Percentiles rank a stretch among this genome's conserved stretches.
phyloP scores from a whole-genome alignment of 768 basidiomycete species.

The Boletus rubescentipes region DNA sequence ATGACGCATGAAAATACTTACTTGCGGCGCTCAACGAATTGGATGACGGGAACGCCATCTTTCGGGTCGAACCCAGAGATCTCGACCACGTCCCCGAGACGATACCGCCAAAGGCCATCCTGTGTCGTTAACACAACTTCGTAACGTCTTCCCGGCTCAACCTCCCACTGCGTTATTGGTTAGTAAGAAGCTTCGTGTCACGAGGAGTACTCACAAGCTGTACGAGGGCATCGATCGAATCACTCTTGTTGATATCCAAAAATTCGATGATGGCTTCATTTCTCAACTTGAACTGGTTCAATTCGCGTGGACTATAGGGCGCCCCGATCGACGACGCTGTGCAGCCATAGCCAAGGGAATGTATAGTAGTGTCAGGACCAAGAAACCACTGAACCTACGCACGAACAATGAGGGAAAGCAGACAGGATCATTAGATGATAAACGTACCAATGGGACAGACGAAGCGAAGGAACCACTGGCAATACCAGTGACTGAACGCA shows the following conservation, averaged over 20 bases:
- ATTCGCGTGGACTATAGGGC: background rate
- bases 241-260: slow-evolving; percentile 9
- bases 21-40: no score
- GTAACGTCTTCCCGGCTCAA: no score
- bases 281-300: slow-evolving; percentile 3
- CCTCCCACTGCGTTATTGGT: slow-evolving; percentile 15
- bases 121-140: no score
- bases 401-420: background rate
- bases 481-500: no score
- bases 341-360: background rate
- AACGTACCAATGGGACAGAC: no score
- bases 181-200: background rate
- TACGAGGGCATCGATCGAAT: background rate
- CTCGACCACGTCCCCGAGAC: no score
- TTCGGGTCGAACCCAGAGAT: no score
- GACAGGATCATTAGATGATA: background rate
- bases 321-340: slow-evolving; percentile 4
- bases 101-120: no score
- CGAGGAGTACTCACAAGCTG: background rate
- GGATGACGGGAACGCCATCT: no score
- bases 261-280: slow-evolving; percentile 8
- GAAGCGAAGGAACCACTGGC: no score
- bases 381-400: slow-evolving; percentile 4
- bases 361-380: background rate
- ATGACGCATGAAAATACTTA: no score